phyloP scores from a whole-genome alignment of 2,329 filamentous ascomycete species.

The Sordariomycetes sp. region DNA sequence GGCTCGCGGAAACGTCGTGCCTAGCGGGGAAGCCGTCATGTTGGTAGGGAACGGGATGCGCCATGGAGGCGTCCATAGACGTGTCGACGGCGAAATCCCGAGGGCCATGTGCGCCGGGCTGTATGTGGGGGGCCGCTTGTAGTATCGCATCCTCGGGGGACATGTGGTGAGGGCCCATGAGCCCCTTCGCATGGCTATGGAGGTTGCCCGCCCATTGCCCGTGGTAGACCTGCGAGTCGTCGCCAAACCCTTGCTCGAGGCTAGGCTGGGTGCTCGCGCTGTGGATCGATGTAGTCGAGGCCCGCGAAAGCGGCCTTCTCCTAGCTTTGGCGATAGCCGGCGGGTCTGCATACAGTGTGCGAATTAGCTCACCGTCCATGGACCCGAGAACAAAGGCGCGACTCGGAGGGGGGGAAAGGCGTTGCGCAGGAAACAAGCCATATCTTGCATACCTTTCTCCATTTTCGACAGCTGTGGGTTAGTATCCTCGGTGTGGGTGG shows the following conservation, averaged over 20 bases:
- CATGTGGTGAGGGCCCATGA: slow-evolving; percentile 33
- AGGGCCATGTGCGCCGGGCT: slow-evolving; percentile 32
- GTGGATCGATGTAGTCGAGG: slow-evolving; percentile 46
- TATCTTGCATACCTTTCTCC: slow-evolving; percentile 2
- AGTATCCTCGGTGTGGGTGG: slow-evolving; percentile 1
- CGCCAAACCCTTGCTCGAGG: slow-evolving; percentile 36
- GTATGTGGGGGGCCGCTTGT: slow-evolving; percentile 45
- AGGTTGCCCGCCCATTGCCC: slow-evolving; percentile 39
- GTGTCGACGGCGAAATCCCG: slow-evolving; percentile 39
- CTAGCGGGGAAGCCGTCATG: slow-evolving; percentile 6
- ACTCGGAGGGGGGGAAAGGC: not conserved
- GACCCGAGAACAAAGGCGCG: not conserved
- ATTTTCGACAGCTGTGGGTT: slow-evolving; percentile 5
- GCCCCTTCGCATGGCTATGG: slow-evolving; percentile 30
- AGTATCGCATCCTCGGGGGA: slow-evolving; percentile 50
- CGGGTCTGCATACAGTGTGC: not conserved
- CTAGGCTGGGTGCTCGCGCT: slow-evolving; percentile 40
- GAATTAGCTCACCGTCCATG: not conserved
- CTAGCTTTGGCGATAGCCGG: slow-evolving; percentile 25
- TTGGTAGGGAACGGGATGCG: slow-evolving; percentile 9
- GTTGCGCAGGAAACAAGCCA: not conserved
- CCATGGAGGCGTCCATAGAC: slow-evolving; percentile 31
- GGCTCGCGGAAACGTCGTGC: not conserved
- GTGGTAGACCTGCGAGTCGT: slow-evolving; percentile 31
- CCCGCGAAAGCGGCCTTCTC: slow-evolving; percentile 42